phyloP scores from a whole-genome alignment of 192 early-diverging fungal species.

The Coemansia sp. region DNA sequence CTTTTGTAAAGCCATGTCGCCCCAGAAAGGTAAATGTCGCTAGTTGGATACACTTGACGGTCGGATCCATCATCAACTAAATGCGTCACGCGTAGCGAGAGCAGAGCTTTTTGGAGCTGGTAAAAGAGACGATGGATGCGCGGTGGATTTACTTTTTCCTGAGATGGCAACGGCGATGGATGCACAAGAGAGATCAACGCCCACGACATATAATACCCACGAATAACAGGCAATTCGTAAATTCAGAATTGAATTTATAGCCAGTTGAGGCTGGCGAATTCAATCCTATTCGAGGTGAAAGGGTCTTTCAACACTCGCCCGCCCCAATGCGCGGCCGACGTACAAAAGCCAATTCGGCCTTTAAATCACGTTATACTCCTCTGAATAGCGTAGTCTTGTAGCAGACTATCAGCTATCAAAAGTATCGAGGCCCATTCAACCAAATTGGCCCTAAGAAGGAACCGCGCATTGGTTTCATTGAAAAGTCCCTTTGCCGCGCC shows the following conservation, averaged over 20 bases:
- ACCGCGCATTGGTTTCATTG: too few relatives aligned
- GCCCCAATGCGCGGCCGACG: too few relatives aligned
- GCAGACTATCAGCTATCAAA: too few relatives aligned
- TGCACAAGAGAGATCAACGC: not conserved
- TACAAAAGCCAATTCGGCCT: not conserved
- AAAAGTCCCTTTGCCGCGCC: too few relatives aligned
- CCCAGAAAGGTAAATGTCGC: slow-evolving; percentile 39
- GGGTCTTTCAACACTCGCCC: not conserved
- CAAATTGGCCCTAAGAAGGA: too few relatives aligned
- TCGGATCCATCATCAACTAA: slow-evolving; percentile 11
- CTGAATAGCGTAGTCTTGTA: too few relatives aligned
- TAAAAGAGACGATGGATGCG: slow-evolving; percentile 10
- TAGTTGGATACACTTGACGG: slow-evolving; percentile 6
- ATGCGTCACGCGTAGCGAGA: too few relatives aligned
- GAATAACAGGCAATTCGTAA: not conserved
- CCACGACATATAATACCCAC: not conserved
- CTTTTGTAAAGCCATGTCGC: slow-evolving; percentile 33
- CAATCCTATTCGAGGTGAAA: not conserved
- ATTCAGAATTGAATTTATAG: not conserved
- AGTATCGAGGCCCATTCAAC: too few relatives aligned
- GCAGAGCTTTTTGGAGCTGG: too few relatives aligned
- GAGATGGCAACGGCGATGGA: not conserved
- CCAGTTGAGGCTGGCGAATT: not conserved
- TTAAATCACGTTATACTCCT: too few relatives aligned
- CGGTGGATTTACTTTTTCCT: not conserved